Base-by-base conservation (phyloP, 192 early-diverging fungal species). In the Coemansia sp. region DNA sequence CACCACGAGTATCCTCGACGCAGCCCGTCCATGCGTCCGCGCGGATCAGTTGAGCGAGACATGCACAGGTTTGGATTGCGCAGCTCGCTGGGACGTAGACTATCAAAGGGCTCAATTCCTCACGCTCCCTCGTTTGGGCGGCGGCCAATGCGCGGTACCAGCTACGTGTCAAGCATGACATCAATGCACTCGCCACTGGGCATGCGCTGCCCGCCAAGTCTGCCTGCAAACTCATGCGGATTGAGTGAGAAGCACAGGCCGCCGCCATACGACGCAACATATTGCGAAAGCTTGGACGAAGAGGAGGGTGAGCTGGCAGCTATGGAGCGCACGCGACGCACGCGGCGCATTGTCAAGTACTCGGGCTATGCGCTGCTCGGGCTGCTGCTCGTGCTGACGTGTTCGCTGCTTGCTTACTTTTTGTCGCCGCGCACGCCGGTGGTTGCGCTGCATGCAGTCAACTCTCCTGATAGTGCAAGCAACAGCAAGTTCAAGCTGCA, bases 301-400 rank as follows among this genome's bases (percentile, higher is more conserved):
- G 64, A 49, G 22, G 71, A 74, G 42, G 58, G 72, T n/a, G 77
- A 79, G 64, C 68, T 79, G 11, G 65, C 61, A 11, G 71, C 72
- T 46, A 66, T 70, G 68, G 62, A 73, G 57, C 77, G 67, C 38
- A 36, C 59, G 2, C 64, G 67, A 47, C 57, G 62, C 31, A 44
- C 67, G 25, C 68, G 68, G 47, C 66, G 68, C 56, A 66, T 70
- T 14, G 14, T 66, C 21, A 69, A 66, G 57, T 68, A 67, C 53
- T 36, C 63, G 12, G 62, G 57, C 12, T 71, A 70, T 21, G 64
- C 57, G 25, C 20, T 63, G 36, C 34, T 70, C 15, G 55, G 36
- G 10, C 11, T 64, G 9, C 21, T 69, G 17, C 25, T 67, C 7
- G 22, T 74, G 7, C 61, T 72, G 53, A 66, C 60, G 11, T 70